Evolutionary conservation across 768 basidiomycete genomes (phyloP), one percentile per base, ranked within the genome.

Genomic region (Tylopilus intermedius): DNA sequence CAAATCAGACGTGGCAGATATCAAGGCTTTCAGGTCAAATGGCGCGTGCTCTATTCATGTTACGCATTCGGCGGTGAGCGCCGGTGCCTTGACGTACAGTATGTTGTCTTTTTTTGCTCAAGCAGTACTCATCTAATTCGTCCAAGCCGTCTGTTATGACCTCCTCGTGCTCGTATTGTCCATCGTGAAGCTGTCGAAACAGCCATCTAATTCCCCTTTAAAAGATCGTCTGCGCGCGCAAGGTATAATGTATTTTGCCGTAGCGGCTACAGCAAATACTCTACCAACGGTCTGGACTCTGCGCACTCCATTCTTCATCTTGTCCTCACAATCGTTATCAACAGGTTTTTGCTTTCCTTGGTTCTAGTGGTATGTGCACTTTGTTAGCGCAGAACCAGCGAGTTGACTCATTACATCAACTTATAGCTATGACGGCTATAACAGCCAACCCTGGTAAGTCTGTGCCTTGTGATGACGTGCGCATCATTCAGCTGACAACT

Each of bases 61-160:
- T 5, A 4, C n/a, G 2, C 37, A 57, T 7, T 54, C 56, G 8
- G 8, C 13, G 10, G 9, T 54, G 21, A 48, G 39, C 2, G 48
- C 56, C 22, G 53, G n/a, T 6, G 14, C 53, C 4, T 54, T 54
- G 39, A 3, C 53, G 30, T 67, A 56, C 51, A 63, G 65, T 67
- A 1, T 42, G 66, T 43, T 18, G 5, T 15, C 1, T 30, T 18
- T 18, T 43, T 14, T 24, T 33, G 8, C 9, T 5, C 4, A 10
- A 0, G 9, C 21, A 11, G 8, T 10, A 8, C 39, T 57, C 14
- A 66, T 40, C n/a, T 0, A 2, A 39, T 26, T 2, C 8, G 5
- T 26, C 15, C 4, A 37, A 67, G 65, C 64, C 14, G 43, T 50
- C 47, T 45, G 51, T 5, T 66, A 59, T 26, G 61, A 67, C 41